Conservation (phyloP, 1,139 yeast species). For the Geotrichum histeridarum region DNA sequence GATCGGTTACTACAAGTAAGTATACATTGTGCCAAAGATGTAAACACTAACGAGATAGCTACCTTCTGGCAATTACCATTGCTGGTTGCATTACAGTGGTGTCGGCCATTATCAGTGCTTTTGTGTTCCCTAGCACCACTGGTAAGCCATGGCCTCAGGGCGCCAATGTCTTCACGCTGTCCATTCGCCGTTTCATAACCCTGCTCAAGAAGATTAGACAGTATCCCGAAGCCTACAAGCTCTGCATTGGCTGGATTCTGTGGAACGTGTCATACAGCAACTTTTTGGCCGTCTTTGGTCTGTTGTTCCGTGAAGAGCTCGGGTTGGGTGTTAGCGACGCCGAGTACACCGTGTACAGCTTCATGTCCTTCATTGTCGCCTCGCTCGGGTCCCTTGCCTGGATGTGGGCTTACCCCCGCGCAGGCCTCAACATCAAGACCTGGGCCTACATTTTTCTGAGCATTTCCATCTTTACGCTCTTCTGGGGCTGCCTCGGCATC, state of each 20-base stretch:
- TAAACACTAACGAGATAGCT: no score
- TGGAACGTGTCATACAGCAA: conserved; percentile 44
- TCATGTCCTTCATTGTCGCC: conserved; percentile 40
- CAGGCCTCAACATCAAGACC: conserved; percentile 33
- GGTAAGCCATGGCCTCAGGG: conserved; percentile 36
- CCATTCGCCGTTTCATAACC: conserved; percentile 31
- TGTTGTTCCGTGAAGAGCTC: conserved; percentile 43
- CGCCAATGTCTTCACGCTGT: conserved; percentile 31
- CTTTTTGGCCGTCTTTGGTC: conserved; percentile 40
- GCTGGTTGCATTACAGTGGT: conserved; percentile 42
- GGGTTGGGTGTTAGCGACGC: conserved; percentile 43
- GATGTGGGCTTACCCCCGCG: conserved; percentile 41
- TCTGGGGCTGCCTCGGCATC: conserved; percentile 46
- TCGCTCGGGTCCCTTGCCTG: conserved; percentile 41
- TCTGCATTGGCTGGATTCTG: conserved; percentile 44
- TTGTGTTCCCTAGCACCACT: conserved; percentile 38
- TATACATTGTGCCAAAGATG: background rate
- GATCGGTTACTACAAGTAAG: conserved; percentile 35
- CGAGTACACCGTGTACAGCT: conserved; percentile 43
- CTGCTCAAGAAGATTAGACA: conserved; percentile 34
- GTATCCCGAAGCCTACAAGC: conserved; percentile 42
- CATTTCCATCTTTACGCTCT: conserved; percentile 38
- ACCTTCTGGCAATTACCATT: conserved; percentile 42
- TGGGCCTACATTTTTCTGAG: conserved; percentile 40
- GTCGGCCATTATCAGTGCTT: conserved; percentile 35